A percentile compares a stretch with the other conserved stretches of the same genome.
Conservation (phyloP, 805 yeast species). For the Blastobotrys robertii region DNA sequence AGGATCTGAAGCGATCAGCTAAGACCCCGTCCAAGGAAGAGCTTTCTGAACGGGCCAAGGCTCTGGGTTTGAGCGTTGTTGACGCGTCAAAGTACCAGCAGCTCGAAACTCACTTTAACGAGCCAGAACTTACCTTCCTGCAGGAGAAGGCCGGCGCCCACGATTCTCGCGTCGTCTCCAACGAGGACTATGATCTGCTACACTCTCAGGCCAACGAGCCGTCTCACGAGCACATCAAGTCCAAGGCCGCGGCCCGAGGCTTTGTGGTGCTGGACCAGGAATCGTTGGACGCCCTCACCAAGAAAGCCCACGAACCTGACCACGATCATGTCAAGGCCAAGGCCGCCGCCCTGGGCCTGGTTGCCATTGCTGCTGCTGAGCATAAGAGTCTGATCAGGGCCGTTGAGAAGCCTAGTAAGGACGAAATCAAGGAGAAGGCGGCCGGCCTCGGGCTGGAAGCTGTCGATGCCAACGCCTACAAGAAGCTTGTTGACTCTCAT, state of each 20-base stretch:
- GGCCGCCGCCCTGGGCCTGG: constrained; percentile 21
- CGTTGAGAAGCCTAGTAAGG: constrained; percentile 19
- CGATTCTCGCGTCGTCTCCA: constrained; percentile 15
- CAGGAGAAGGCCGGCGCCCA: constrained; percentile 16
- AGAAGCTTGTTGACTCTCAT: constrained; percentile 8
- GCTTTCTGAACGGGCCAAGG: constrained; percentile 12
- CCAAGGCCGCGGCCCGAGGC: constrained; percentile 17
- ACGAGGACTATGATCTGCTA: constrained; percentile 15
- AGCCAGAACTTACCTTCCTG: constrained; percentile 17
- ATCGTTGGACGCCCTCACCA: constrained; percentile 20
- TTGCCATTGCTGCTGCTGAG: constrained; percentile 19
- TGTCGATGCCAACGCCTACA: constrained; percentile 27
- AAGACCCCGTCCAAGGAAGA: constrained; percentile 17
- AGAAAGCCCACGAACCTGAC: constrained; percentile 15
- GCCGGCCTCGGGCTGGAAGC: constrained; percentile 23
- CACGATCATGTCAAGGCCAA: constrained; percentile 10
- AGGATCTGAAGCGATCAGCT: constrained; percentile 12
- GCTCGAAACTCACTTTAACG: constrained; percentile 6
- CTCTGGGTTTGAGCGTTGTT: constrained; percentile 17
- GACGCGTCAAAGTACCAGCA: constrained; percentile 18
- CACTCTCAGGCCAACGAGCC: constrained; percentile 21
- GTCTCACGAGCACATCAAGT: constrained; percentile 18
- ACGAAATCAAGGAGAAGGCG: constrained; percentile 26
- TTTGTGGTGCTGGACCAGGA: constrained; percentile 13
- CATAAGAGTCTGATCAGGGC: constrained; percentile 17